phyloP scores from a whole-genome alignment of 2,329 filamentous ascomycete species.

The Neofusicoccum umdonicola region DNA sequence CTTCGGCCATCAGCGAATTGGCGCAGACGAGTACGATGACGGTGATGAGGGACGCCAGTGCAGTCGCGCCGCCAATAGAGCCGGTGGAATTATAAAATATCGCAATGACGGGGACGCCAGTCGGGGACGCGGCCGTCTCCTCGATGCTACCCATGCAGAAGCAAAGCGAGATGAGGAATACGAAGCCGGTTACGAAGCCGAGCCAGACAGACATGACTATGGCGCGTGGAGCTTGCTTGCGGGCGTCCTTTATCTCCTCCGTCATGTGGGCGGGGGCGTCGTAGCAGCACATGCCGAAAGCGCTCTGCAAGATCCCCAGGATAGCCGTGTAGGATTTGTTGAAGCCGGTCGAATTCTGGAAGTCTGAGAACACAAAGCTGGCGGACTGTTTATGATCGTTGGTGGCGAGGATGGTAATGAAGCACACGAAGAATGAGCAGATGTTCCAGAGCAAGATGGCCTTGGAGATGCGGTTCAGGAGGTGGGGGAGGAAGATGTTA shows the following conservation, averaged over 20 bases:
- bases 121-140: constrained; percentile 44
- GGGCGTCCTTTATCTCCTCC: constrained; percentile 54
- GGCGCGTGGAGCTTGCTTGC: constrained; percentile 50
- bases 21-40: constrained; percentile 49
- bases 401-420: constrained; percentile 52
- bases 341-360: constrained; percentile 56
- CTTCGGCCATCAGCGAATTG: constrained; percentile 49
- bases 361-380: constrained; percentile 55
- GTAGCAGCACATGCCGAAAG: constrained; percentile 56
- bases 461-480: constrained; percentile 52
- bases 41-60: constrained; percentile 47
- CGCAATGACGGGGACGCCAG: constrained; percentile 53
- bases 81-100: constrained; percentile 52
- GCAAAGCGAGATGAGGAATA: constrained; percentile 50
- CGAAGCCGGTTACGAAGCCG: constrained; percentile 47
- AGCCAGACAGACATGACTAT: constrained; percentile 47
- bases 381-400: constrained; percentile 55
- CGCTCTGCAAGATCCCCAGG: constrained; percentile 54
- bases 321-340: constrained; percentile 51
- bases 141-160: constrained; percentile 54
- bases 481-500: constrained; percentile 52
- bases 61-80: constrained; percentile 45
- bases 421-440: constrained; percentile 50
- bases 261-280: constrained; percentile 54
- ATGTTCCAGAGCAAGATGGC: constrained; percentile 55